Evolutionary conservation across 116 monocot species (phyloP).

Genomic region (Phalaenopsis hybrid): DNA sequence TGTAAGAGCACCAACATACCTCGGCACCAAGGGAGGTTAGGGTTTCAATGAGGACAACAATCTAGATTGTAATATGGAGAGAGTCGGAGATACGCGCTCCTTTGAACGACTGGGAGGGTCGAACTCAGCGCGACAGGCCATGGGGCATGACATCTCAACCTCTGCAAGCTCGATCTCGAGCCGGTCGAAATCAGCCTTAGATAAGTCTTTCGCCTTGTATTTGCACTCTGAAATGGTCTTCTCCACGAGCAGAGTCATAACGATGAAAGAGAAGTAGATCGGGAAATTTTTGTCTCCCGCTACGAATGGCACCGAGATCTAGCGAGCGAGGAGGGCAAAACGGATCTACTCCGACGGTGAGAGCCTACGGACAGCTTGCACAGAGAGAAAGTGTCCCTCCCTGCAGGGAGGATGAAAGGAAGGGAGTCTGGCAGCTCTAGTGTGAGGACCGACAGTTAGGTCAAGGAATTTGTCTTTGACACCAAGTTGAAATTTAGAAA

Average conservation of each 20-base stretch:
- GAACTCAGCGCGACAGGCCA: constrained; percentile 32
- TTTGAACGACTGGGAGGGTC: constrained; percentile 33
- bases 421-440: too few relatives aligned
- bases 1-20: constrained; percentile 32
- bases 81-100: constrained; percentile 31
- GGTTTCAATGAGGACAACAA: constrained; percentile 30
- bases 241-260: constrained; percentile 28
- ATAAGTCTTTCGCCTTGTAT: constrained; percentile 38
- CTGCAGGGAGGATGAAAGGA: too few relatives aligned
- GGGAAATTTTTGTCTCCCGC: not conserved
- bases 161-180: constrained; percentile 39
- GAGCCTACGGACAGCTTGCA: too few relatives aligned
- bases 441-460: too few relatives aligned
- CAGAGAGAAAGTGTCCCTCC: too few relatives aligned
- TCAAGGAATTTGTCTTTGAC: too few relatives aligned
- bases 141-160: constrained; percentile 37
- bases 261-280: not conserved
- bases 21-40: constrained; percentile 26
- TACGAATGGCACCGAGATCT: not conserved
- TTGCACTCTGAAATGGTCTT: constrained; percentile 29
- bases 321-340: not conserved
- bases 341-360: not conserved
- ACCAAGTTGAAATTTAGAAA: too few relatives aligned
- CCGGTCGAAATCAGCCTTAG: constrained; percentile 34
- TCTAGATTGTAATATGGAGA: constrained; percentile 31